Percentiles rank a stretch among this genome's conserved stretches.
Conservation (phyloP, 768 basidiomycete genomes). For the Lentinula sp. region DNA sequence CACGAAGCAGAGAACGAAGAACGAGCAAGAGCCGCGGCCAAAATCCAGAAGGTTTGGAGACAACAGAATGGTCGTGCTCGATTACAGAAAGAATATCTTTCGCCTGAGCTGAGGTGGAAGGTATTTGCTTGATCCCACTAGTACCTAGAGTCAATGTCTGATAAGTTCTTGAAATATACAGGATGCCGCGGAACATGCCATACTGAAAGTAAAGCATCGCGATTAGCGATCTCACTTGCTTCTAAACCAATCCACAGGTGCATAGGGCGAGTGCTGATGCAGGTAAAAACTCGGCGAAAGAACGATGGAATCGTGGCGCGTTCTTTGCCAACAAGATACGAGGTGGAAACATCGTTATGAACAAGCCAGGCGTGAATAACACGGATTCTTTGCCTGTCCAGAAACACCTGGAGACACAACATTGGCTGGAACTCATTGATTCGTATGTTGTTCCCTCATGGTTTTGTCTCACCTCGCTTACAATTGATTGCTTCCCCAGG, state of each 20-base stretch:
- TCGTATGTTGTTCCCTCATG: constrained; percentile 26
- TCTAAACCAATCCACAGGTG: constrained; percentile 19
- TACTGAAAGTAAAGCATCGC: constrained; percentile 25
- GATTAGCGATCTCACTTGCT: not conserved
- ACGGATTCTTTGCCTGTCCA: constrained; percentile 13
- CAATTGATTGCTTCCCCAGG: constrained; percentile 15
- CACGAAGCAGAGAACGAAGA: constrained; percentile 2
- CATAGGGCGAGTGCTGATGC: constrained; percentile 34
- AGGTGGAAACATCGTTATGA: constrained; percentile 32
- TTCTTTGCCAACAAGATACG: constrained; percentile 35
- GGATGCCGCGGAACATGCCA: constrained; percentile 31
- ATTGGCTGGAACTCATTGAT: constrained; percentile 61
- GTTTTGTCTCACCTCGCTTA: not conserved
- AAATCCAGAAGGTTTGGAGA: constrained; percentile 20
- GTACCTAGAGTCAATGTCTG: not conserved
- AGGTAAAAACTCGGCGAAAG: constrained; percentile 37
- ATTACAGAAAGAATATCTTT: constrained; percentile 5
- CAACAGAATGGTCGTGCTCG: not conserved
- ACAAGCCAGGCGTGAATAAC: constrained; percentile 15
- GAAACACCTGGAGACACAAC: constrained; percentile 52
- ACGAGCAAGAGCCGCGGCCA: constrained; percentile 7
- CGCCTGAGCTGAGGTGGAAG: constrained; percentile 6
- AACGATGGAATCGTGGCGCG: constrained; percentile 43
- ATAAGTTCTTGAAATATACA: not conserved
- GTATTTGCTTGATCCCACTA: not conserved